Conservation (phyloP, 2,329 filamentous ascomycete species). For the Calonectria pauciramosa region DNA sequence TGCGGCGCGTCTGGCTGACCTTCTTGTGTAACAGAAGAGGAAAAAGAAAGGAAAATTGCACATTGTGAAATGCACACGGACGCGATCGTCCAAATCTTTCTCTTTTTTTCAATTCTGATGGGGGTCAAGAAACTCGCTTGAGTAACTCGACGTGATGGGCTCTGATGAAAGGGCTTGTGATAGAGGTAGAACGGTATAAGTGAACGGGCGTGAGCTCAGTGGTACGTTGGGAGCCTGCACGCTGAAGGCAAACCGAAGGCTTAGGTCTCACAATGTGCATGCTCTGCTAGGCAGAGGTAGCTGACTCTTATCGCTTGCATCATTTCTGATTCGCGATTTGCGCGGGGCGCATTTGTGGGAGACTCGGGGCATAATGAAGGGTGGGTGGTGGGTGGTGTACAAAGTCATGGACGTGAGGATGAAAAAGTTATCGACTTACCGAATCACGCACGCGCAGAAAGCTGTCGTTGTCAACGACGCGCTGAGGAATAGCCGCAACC, state of each 20-base stretch:
- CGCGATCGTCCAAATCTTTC: background rate
- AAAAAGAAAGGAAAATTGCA: background rate
- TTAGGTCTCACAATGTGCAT: background rate
- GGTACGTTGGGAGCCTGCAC: background rate
- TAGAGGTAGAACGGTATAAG: background rate
- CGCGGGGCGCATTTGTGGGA: background rate
- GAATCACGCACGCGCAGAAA: constrained; percentile 86
- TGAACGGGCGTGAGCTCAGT: background rate
- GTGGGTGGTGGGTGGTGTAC: background rate
- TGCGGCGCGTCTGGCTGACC: constrained; percentile 26
- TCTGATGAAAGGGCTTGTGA: background rate
- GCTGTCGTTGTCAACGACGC: constrained; percentile 76
- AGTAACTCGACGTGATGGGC: background rate
- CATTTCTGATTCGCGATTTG: constrained; percentile 4
- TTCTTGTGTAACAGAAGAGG: background rate
- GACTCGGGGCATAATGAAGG: background rate
- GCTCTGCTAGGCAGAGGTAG: background rate
- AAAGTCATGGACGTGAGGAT: constrained; percentile 30
- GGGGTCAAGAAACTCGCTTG: background rate
- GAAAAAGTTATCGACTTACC: constrained; percentile 67
- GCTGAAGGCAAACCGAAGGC: background rate
- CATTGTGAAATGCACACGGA: background rate
- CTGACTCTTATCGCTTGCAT: background rate
- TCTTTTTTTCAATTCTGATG: background rate
- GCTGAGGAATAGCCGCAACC: constrained; percentile 44